These are phyloP conservation scores for Candida alai DNA, from an alignment of 805 yeast species.

Conservation along the genomic window DNA sequence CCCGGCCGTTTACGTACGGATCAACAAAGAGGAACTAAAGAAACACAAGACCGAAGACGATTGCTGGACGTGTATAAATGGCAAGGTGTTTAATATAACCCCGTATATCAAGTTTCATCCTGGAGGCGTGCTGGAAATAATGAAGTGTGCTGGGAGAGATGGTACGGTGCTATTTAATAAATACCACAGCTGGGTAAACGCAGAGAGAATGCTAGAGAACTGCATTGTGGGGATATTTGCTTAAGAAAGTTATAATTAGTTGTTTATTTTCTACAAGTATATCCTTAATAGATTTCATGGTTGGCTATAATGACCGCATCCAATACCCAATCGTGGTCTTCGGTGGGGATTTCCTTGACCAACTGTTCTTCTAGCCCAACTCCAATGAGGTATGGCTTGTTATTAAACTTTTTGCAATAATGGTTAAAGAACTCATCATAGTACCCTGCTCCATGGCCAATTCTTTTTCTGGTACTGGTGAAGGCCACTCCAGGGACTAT, in stretches of 20 bases:
- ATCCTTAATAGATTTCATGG: slow-evolving; percentile 4
- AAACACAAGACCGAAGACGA: slow-evolving; percentile 60
- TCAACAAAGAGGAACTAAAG: slow-evolving; percentile 54
- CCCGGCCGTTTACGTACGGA: slow-evolving; percentile 46
- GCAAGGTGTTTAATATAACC: slow-evolving; percentile 83
- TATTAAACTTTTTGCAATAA: slow-evolving; percentile 16
- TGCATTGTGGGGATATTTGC: slow-evolving; percentile 67
- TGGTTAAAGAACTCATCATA: slow-evolving; percentile 61
- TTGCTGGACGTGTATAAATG: slow-evolving; percentile 81
- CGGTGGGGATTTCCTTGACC: slow-evolving; percentile 49
- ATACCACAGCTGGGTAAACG: slow-evolving; percentile 75
- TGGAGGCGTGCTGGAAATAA: slow-evolving; percentile 78
- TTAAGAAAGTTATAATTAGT: slow-evolving; percentile 4
- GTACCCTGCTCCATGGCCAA: slow-evolving; percentile 94
- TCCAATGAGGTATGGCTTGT: slow-evolving; percentile 50
- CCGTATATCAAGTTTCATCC: slow-evolving; percentile 86
- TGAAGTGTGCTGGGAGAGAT: slow-evolving; percentile 80
- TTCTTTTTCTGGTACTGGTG: slow-evolving; percentile 45
- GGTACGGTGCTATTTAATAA: slow-evolving; percentile 73
- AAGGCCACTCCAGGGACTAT: slow-evolving; percentile 88
- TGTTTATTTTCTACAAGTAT: not conserved
- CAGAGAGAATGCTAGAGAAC: slow-evolving; percentile 71
- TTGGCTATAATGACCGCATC: slow-evolving; percentile 47
- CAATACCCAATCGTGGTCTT: slow-evolving; percentile 58
- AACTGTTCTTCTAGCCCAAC: slow-evolving; percentile 65